A percentile compares a stretch with the other conserved stretches of the same genome.
Evolutionary conservation across 2,329 filamentous ascomycete species (phyloP).

Genomic region (Sporothrix pallida): DNA sequence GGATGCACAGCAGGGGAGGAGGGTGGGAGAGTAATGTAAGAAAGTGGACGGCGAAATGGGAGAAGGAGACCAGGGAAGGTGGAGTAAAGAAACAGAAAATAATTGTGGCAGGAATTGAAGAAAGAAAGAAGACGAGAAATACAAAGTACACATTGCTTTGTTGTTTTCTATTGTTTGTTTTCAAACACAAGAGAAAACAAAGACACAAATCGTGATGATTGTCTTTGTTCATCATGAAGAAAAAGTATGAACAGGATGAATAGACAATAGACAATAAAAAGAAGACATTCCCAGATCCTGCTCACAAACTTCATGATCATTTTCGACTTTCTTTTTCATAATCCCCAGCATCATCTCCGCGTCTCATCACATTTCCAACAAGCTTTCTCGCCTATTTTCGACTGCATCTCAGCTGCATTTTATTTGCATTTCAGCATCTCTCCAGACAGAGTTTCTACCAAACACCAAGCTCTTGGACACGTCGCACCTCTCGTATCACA

Average conservation of each 20-base stretch:
- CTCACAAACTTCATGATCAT: not conserved
- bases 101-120: not conserved
- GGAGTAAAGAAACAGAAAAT: not conserved
- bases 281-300: slow-evolving; percentile 2
- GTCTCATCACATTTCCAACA: not conserved
- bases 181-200: slow-evolving; percentile 5
- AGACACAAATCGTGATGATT: not conserved
- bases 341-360: not conserved
- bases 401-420: not conserved
- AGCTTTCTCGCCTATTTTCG: not conserved
- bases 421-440: not conserved
- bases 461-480: not conserved
- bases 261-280: not conserved
- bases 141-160: not conserved
- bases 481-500: not conserved
- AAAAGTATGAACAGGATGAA: not conserved
- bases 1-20: not conserved
- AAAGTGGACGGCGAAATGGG: not conserved
- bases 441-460: too few relatives aligned
- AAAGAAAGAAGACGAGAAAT: not conserved
- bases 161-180: not conserved
- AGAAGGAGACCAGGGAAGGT: not conserved
- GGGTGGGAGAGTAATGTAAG: not conserved
- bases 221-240: not conserved
- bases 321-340: not conserved